Evolutionary conservation across 768 basidiomycete genomes (phyloP).

Genomic region (Russula griseocarnosa): DNA sequence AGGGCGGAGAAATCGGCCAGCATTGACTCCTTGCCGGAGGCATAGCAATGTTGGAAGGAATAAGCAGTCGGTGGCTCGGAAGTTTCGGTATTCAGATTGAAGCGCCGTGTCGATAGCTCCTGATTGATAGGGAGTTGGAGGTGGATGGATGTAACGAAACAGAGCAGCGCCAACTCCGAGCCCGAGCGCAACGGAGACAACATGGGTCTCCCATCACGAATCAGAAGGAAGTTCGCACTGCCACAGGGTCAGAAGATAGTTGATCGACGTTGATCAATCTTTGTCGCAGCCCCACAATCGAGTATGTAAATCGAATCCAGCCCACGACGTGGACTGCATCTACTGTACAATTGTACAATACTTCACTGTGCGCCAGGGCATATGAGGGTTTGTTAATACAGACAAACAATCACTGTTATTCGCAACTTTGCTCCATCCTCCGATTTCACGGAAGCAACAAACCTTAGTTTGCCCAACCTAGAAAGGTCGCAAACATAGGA

Average conservation of each 20-base stretch:
- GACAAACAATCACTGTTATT: background rate
- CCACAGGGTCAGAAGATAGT: background rate
- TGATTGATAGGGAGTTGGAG: conserved; percentile 16
- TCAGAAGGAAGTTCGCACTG: background rate
- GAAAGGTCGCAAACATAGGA: too few species aligned
- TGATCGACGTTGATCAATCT: background rate
- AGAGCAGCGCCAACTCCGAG: background rate
- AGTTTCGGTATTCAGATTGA: background rate
- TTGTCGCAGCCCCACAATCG: background rate
- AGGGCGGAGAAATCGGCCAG: background rate
- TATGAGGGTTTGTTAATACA: background rate
- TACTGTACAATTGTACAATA: too few species aligned
- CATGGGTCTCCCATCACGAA: background rate
- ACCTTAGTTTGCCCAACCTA: background rate
- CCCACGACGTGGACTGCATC: too few species aligned
- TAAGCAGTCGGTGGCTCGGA: conserved; percentile 10
- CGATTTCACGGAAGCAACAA: background rate
- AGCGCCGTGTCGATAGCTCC: conserved; percentile 5
- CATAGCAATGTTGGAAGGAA: background rate
- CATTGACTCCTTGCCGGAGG: background rate
- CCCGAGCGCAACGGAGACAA: conserved; percentile 8
- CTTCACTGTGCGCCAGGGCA: background rate
- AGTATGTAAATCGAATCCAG: background rate
- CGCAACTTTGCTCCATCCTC: background rate
- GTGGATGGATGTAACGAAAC: background rate